Percentiles rank a stretch among this genome's conserved stretches.
These are phyloP conservation scores for Exophiala phaeomuriformis DNA, from an alignment of 2,329 filamentous ascomycete genomes.

Conservation along the genomic window DNA sequence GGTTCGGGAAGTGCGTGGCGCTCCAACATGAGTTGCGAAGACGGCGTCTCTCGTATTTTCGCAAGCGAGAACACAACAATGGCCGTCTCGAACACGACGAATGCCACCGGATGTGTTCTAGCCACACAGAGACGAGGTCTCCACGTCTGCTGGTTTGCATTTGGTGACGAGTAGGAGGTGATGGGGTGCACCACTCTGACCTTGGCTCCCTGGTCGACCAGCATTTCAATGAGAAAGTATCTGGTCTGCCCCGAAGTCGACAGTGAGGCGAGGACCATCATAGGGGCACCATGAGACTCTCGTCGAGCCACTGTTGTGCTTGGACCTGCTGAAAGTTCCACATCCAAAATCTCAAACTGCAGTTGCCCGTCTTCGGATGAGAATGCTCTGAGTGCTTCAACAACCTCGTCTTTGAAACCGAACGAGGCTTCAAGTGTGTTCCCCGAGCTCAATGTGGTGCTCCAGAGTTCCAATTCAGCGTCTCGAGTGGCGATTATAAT, in stretches of 20 bases:
- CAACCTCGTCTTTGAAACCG: conserved; percentile 60
- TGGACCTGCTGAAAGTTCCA: conserved; percentile 37
- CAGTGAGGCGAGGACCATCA: conserved; percentile 57
- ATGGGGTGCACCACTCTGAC: conserved; percentile 64
- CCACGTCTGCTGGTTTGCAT: conserved; percentile 34
- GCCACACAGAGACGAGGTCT: conserved; percentile 70
- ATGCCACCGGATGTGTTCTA: conserved; percentile 69
- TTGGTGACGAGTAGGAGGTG: conserved; percentile 54
- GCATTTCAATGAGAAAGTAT: conserved; percentile 70
- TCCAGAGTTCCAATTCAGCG: conserved; percentile 77
- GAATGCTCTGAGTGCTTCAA: conserved; percentile 46
- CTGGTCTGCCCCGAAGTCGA: conserved; percentile 48
- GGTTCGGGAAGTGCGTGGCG: conserved; percentile 56
- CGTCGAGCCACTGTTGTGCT: conserved; percentile 31
- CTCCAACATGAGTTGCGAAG: conserved; percentile 65
- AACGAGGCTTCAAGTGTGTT: conserved; percentile 65
- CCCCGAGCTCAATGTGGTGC: conserved; percentile 78
- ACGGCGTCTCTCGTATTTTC: conserved; percentile 60
- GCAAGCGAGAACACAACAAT: conserved; percentile 69
- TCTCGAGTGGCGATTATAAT: conserved; percentile 71
- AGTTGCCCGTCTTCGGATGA: conserved; percentile 34
- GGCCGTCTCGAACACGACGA: conserved; percentile 70
- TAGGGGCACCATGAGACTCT: conserved; percentile 37
- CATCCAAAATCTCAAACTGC: conserved; percentile 68
- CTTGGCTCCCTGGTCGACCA: conserved; percentile 49